Evolutionary conservation across 1,284 basidiomycete genomes (phyloP), one percentile per base, ranked within the genome.

Genomic region (Paramarasmius palmivorus): DNA sequence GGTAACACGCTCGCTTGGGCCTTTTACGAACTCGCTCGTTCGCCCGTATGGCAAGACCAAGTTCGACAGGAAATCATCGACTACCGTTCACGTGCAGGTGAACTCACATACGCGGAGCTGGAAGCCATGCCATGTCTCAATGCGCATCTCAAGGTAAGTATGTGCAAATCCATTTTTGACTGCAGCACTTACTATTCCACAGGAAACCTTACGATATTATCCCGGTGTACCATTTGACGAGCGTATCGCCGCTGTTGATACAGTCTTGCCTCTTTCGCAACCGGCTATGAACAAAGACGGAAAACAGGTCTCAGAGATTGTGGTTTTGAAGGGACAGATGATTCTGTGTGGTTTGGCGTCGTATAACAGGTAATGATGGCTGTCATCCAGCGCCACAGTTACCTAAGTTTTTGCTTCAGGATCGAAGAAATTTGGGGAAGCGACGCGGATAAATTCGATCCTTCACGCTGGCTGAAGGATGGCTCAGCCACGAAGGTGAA

Each of bases 121-220:
- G 52, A 53, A 9, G 23, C 17, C 3, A 40, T 50, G 38, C 36
- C 37, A 3, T 48, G 38, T 34, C 37, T 53, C n/a, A 53, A 53
- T 19, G 44, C 45, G 22, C n/a, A 49, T 19, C 22, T 53, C 37
- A 53, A 53, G 35, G 52, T 53, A 10, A 19, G 15, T 39, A 10
- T 20, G 19, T 14, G 10, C 26, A 8, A 12, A 50, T 15, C 15
- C 40, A 14, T 25, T 15, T 38, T 19, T 17, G 17, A 38, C 22
- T 12, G n/a, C 5, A 4, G n/a, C 25, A n/a, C 25, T 29, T 4
- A 26, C 8, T 8, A 29, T 46, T 19, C n/a, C 12, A 41, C 15
- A 57, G 55, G 55, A 57, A 54, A 53, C 46, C 10, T 46, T 57
- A 19, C 55, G 55, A 15, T 41, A 49, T 10, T 48, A 57, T 36